A percentile compares a stretch with the other conserved stretches of the same genome.
These are phyloP conservation scores for Solanum etuberosum DNA, from an alignment of 257 asterid genomes.

Conservation along the genomic window DNA sequence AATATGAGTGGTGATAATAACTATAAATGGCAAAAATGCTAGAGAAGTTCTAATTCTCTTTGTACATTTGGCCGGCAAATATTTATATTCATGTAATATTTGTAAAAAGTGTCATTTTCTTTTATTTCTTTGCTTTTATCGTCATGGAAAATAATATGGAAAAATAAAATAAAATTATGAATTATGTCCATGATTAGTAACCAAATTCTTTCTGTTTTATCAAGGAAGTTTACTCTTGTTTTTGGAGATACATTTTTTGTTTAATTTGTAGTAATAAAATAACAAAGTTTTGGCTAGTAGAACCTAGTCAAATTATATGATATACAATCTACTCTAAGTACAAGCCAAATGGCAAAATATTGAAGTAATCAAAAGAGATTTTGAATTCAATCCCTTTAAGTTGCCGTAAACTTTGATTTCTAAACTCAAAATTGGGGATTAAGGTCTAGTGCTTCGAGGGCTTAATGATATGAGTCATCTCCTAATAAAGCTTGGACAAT, in stretches of 20 bases:
- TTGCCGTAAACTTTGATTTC: not conserved
- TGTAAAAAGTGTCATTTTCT: not conserved
- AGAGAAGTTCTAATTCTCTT: not conserved
- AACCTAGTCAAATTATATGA: not conserved
- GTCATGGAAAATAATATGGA: not conserved
- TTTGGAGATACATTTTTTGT: not conserved
- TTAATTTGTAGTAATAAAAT: not conserved
- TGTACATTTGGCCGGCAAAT: not conserved
- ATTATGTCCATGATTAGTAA: not conserved
- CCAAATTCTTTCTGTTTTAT: not conserved
- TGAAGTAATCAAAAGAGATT: not conserved
- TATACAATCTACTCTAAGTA: not conserved
- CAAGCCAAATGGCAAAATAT: not conserved
- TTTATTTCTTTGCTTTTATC: not conserved
- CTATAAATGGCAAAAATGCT: not conserved
- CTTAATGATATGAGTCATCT: no score
- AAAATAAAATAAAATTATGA: not conserved
- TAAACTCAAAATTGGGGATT: not conserved
- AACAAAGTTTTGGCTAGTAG: not conserved
- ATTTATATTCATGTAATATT: not conserved
- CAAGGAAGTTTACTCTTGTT: not conserved
- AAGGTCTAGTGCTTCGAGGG: not conserved
- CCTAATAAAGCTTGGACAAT: no score
- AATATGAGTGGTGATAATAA: not conserved
- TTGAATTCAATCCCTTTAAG: not conserved